These are phyloP conservation scores for Colletotrichum tropicale DNA, from an alignment of 2,329 filamentous ascomycete genomes.

Conservation along the genomic window DNA sequence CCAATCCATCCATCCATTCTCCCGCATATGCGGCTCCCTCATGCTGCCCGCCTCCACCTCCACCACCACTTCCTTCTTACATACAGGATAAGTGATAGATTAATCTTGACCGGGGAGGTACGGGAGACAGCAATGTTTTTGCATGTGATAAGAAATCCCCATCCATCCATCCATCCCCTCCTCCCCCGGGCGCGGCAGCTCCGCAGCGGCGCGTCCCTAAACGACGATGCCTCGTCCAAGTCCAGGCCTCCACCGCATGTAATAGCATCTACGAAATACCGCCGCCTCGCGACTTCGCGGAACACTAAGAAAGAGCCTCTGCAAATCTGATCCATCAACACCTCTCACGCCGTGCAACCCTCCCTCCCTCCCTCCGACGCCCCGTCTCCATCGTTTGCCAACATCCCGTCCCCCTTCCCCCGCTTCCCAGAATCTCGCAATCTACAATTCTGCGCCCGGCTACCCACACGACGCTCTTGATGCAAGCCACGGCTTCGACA, in stretches of 20 bases:
- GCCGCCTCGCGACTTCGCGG: background rate
- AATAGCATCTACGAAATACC: background rate
- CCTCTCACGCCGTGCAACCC: conserved; percentile 1
- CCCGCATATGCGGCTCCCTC: conserved; percentile 8
- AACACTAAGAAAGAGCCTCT: background rate
- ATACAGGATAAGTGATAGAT: background rate
- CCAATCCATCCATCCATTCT: background rate
- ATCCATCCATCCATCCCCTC: background rate
- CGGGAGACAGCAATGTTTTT: background rate
- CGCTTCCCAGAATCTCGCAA: background rate
- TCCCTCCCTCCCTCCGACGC: background rate
- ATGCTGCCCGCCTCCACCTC: background rate
- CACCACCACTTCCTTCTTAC: background rate
- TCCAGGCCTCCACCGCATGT: background rate
- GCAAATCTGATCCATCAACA: background rate
- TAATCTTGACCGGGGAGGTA: background rate
- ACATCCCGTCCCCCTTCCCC: background rate
- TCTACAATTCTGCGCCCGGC: background rate
- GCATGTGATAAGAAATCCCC: conserved; percentile 3
- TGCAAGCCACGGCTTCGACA: background rate
- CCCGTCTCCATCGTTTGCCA: background rate
- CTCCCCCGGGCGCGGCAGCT: background rate
- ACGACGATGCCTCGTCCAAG: background rate
- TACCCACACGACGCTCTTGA: background rate
- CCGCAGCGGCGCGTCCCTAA: background rate